Conservation (phyloP, 2,329 filamentous ascomycete species). For the Zarea fungicola region DNA sequence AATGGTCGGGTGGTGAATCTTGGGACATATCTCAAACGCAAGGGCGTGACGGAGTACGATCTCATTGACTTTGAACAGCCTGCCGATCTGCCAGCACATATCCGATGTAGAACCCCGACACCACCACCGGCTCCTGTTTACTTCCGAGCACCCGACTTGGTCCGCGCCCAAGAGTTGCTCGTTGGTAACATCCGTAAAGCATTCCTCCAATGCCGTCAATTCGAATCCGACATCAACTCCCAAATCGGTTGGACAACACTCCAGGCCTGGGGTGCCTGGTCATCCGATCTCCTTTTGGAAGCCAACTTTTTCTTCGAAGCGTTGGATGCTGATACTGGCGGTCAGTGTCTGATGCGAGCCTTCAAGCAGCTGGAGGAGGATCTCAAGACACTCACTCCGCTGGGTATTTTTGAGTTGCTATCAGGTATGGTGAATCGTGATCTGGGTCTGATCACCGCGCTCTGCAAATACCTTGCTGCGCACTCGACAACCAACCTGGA, state of each 20-base stretch:
- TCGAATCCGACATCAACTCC: constrained; percentile 33
- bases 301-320: constrained; percentile 39
- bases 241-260: constrained; percentile 36
- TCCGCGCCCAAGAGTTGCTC: constrained; percentile 39
- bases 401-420: constrained; percentile 38
- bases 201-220: constrained; percentile 39
- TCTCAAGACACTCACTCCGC: constrained; percentile 37
- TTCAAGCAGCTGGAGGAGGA: constrained; percentile 40
- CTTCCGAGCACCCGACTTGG: constrained; percentile 37
- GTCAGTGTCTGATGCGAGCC: constrained; percentile 35
- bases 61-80: constrained; percentile 41
- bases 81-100: constrained; percentile 37
- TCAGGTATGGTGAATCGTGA: constrained; percentile 40
- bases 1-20: constrained; percentile 48
- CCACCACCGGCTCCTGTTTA: constrained; percentile 38
- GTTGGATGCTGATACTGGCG: constrained; percentile 35
- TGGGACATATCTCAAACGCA: constrained; percentile 47
- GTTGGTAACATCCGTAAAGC: constrained; percentile 40
- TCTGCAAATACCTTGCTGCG: constrained; percentile 41
- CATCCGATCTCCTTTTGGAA: constrained; percentile 39
- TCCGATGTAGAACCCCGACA: constrained; percentile 41
- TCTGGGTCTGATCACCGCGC: constrained; percentile 39
- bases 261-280: constrained; percentile 40
- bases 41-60: constrained; percentile 49
- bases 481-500: constrained; percentile 40